phyloP scores from a whole-genome alignment of 495 filamentous ascomycete species.

The Tricharina praecox region DNA sequence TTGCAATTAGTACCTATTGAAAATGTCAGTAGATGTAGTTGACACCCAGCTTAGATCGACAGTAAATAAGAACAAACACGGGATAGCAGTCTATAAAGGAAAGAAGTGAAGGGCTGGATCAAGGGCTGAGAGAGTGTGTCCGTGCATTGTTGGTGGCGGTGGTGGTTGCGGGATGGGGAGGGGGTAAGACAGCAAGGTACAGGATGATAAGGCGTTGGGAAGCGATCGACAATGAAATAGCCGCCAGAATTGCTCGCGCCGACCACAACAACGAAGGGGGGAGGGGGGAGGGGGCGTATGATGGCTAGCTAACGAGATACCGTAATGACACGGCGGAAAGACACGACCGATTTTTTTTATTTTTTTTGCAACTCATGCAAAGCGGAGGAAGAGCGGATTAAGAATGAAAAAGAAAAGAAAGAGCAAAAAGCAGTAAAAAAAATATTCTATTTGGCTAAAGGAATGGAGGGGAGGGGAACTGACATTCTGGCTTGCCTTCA shows the following conservation, averaged over 20 bases:
- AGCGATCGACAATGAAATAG: background rate
- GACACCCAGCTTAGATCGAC: background rate
- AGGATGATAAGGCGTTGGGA: background rate
- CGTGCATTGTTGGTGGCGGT: too few species aligned
- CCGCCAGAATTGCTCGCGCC: background rate
- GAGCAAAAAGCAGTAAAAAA: constrained; percentile 9
- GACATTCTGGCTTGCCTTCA: constrained; percentile 85
- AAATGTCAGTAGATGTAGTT: background rate
- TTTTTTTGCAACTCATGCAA: too few species aligned
- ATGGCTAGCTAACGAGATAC: background rate
- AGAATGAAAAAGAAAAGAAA: too few species aligned
- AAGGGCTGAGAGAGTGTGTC: too few species aligned
- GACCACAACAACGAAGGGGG: background rate
- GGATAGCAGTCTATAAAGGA: background rate
- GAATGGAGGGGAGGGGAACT: constrained; percentile 23
- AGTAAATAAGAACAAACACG: background rate
- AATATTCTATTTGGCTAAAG: too few species aligned
- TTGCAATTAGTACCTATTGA: constrained; percentile 72
- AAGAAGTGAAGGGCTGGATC: background rate
- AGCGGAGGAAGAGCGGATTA: too few species aligned
- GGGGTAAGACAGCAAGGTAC: background rate
- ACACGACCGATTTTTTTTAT: too few species aligned
- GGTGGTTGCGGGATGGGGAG: background rate
- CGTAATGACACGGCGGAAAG: too few species aligned
- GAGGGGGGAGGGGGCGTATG: background rate